Base-by-base conservation (phyloP, 139 green algal species). In the Eudorina sp. region DNA sequence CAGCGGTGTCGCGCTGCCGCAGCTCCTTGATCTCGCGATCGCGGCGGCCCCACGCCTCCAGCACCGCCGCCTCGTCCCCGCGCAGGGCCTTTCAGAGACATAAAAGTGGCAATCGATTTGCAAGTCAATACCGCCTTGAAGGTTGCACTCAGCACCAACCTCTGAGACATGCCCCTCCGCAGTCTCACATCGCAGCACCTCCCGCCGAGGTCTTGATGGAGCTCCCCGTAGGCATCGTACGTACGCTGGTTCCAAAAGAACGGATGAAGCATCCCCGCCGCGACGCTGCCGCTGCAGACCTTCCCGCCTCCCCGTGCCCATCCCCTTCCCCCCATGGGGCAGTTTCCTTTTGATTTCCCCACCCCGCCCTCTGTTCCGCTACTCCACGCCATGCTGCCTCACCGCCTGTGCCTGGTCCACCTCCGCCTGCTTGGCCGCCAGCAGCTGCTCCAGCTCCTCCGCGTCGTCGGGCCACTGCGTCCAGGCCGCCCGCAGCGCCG, bases 61-160 rank as follows among this genome's bases (percentile, higher is more conserved):
- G 4, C 58, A 91, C 72, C 55, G 21, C 34, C 64, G 74, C 88
- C 79, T 85, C 36, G 82, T 85, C 58, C 25, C 62, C 62, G 74
- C 81, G 46, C 11, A 86, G 18, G 3, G 53, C 53, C 78, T 85
- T n/a, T n/a, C n/a, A n/a, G n/a, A n/a, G n/a, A n/a, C n/a, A n/a
- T 11, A 25, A 66, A 66, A 27, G 7, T 34, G 55, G 55, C 27
- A 25, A 66, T 66, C 3, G 29, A 66, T 66, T 3, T 3, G 55
- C 8, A 11, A 25, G 55, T n/a, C n/a, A n/a, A n/a, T n/a, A n/a
- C n/a, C n/a, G n/a, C n/a, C n/a, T n/a, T n/a, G n/a, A n/a, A n/a
- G n/a, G n/a, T n/a, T n/a, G n/a, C n/a, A n/a, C n/a, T n/a, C n/a
- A n/a, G n/a, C n/a, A n/a, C n/a, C n/a, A n/a, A n/a, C n/a, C n/a